phyloP scores from a whole-genome alignment of 352 stramenopile species.

The Lagenidium giganteum region DNA sequence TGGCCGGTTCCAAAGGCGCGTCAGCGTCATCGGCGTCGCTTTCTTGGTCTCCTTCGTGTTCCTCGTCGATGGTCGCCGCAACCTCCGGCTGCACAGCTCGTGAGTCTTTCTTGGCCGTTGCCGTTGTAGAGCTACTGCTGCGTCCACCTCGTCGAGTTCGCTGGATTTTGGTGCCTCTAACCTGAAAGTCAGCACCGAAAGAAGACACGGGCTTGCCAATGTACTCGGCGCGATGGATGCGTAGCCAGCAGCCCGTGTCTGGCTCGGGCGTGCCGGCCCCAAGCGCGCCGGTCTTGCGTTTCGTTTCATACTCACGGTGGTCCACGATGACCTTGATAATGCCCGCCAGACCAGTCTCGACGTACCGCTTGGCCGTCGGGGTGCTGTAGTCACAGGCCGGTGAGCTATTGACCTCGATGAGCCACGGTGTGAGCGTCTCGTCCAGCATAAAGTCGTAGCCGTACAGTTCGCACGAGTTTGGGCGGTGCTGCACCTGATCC shows the following conservation, averaged over 20 bases:
- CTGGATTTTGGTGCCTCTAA: constrained; percentile 49
- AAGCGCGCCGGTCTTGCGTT: constrained; percentile 26
- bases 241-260: constrained; percentile 53
- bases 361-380: constrained; percentile 83
- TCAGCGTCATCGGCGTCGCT: background rate
- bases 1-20: no score
- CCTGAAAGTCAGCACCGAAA: constrained; percentile 65
- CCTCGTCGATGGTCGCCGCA: background rate
- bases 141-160: constrained; percentile 8
- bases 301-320: constrained; percentile 57
- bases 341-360: constrained; percentile 75
- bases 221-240: constrained; percentile 58
- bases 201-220: constrained; percentile 61
- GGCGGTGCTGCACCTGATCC: constrained; percentile 82
- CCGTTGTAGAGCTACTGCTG: background rate
- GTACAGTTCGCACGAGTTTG: constrained; percentile 91
- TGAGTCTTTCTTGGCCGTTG: background rate
- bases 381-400: constrained; percentile 93
- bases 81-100: background rate
- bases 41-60: background rate
- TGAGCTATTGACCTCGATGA: constrained; percentile 93
- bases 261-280: constrained; percentile 25
- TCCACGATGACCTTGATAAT: constrained; percentile 90
- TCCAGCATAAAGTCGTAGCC: constrained; percentile 95
- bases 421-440: constrained; percentile 73